Base-by-base conservation (phyloP, 2,329 filamentous ascomycete species). In the Stagonosporopsis cucurbitacearum region DNA sequence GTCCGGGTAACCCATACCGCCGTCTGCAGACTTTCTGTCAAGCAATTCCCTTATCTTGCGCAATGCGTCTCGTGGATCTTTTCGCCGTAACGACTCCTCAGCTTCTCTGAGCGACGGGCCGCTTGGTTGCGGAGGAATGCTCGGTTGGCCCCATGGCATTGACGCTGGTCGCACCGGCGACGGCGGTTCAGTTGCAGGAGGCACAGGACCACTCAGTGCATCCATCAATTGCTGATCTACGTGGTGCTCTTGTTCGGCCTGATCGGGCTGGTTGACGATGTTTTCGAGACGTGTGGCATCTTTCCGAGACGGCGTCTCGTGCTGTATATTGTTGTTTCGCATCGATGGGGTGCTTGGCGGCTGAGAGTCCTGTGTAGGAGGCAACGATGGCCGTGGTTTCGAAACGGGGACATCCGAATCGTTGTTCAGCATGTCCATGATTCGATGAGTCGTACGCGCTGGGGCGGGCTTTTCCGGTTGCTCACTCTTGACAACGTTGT, bases 391-490 rank as follows among this genome's bases (percentile, higher is more conserved):
- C 40, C 66, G 62, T 30, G 60, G 51, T 35, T 58, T 67, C 15
- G 64, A 58, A 12, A 65, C 54, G 20, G 67, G 67, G 15, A 66
- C 64, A 35, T 75, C 73, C 40, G 68, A 57, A 47, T 75, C 71
- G 39, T 75, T 63, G 35, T 75, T 76, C 17, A 76, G 47, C 36
- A 76, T 68, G 26, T 76, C 74, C 65, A 70, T 75, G 39, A 76
- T 74, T 15, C 72, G 64, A 37, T 75, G 72, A 2, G 71, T 71
- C 2, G 70, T 71, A n/a, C 70, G 66, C 23, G 60, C 63, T 19
- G 69, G 69, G 5, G 58, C 59, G 15, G 64, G 64, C 17, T 64
- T 62, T 33, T 65, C 68, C 15, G 56, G 35, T 8, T 42, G 25
- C 33, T 65, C 59, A 6, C 63, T 59, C 36, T 54, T 62, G 6